Base-by-base conservation (phyloP, 345 rosid species). In the Brassica juncea region DNA sequence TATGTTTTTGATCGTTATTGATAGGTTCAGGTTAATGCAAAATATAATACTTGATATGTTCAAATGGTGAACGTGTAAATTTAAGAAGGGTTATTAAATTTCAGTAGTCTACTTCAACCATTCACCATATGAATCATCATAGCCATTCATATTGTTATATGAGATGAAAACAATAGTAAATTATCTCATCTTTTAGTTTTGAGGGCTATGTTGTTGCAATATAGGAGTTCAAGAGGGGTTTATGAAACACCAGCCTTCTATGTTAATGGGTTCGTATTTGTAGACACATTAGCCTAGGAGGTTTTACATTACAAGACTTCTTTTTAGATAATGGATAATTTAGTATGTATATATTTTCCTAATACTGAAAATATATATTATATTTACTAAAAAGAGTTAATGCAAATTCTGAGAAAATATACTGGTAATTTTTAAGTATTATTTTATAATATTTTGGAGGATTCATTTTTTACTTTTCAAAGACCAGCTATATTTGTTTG, bases 141-240 rank as follows among this genome's bases (percentile, higher is more conserved):
- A 28, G 66, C 12, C 70, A n/a, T 25, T 7, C 63, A 16, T 6
- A 32, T 3, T 67, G 42, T 58, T 23, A 19, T 25, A 31, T 19
- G 57, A 11, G 30, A 54, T 34, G 0, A n/a, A 72, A 42, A 57
- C 10, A 44, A 1, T 58, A 39, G 12, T 63, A 68, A 64, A 2
- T 5, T 42, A 61, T 69, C 21, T 73, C 31, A 55, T 49, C 3
- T 64, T 55, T 70, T 64, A 54, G 1, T 19, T 70, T 44, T 9
- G 34, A 70, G 27, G 10, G 37, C 73, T 54, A 12, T 80, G 70
- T 78, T 16, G 42, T 34, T 84, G 81, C 88, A 87, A 87, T 85
- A 82, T 85, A 84, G 86, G 37, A 70, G 83, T 37, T 84, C 87
- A 2, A 39, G 44, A 39, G 44, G 44, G 44, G 44, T 9, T 39